phyloP scores from a whole-genome alignment of 2,329 filamentous ascomycete genomes.

The Tothia fuscella region DNA sequence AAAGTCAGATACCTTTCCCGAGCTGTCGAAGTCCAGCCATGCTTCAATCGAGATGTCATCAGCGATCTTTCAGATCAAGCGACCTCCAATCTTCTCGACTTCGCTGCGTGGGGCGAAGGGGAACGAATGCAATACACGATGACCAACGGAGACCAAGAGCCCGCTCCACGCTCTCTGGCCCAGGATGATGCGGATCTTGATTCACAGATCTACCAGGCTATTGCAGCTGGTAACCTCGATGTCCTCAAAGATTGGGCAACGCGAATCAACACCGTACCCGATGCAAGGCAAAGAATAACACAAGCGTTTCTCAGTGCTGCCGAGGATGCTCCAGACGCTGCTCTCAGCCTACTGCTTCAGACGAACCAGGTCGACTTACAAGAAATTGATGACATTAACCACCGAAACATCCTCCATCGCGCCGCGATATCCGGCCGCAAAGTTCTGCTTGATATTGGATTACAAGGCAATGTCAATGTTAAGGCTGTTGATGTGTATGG shows the following conservation, averaged over 20 bases:
- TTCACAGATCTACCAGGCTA: conserved; percentile 74
- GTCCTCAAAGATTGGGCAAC: conserved; percentile 70
- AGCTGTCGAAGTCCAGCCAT: conserved; percentile 93
- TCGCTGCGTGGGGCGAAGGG: conserved; percentile 93
- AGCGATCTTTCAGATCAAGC: conserved; percentile 94
- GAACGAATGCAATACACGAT: conserved; percentile 65
- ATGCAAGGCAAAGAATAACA: conserved; percentile 66
- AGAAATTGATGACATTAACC: conserved; percentile 94
- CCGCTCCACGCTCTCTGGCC: conserved; percentile 33
- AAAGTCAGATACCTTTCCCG: conserved; percentile 95
- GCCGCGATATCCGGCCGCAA: conserved; percentile 86
- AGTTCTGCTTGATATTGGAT: conserved; percentile 62
- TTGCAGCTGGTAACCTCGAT: conserved; percentile 67
- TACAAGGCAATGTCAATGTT: conserved; percentile 65
- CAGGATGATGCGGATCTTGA: conserved; percentile 87
- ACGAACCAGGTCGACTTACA: conserved; percentile 80
- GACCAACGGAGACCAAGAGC: conserved; percentile 21
- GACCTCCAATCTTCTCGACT: conserved; percentile 86
- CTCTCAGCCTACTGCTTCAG: conserved; percentile 63
- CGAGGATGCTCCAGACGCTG: conserved; percentile 67
- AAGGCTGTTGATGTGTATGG: conserved; percentile 85
- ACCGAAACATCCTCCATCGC: conserved; percentile 91
- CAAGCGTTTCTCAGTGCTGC: conserved; percentile 84
- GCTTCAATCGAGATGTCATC: conserved; percentile 95
- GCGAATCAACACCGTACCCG: conserved; percentile 51